Base-by-base conservation (phyloP, 768 basidiomycete genomes). In the Amanita rubescens region DNA sequence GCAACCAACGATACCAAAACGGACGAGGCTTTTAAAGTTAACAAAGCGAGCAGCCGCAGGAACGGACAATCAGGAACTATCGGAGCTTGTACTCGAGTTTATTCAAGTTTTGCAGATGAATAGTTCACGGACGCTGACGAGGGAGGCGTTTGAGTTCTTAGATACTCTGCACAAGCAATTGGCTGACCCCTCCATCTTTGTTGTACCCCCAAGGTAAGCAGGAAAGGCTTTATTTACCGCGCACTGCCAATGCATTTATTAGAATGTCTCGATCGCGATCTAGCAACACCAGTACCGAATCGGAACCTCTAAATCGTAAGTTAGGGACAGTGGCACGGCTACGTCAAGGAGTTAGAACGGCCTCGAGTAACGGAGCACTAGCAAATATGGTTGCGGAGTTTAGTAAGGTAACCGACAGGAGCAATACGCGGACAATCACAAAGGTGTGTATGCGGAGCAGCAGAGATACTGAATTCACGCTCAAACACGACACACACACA, bases 101-200 rank as follows among this genome's bases (percentile, higher is more conserved):
- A 69, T 77, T n/a, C 72, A 72, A 37, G 75, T 81, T 38, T 68
- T 89, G 64, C 76, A 83, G 64, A 77, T 76, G 53, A 84, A 82
- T 62, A 81, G 77, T 42, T 87, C 85, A 54, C 76, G 75, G 59
- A 79, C 77, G 46, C 62, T 86, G 59, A 89, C 82, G 33, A 83
- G 79, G 65, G 85, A 89, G 57, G 87, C 80, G 5, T 86, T 84
- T 60, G 66, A 71, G 20, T 85, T 90, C 66, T 67, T 90, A 51
- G 86, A 88, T 58, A 75, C 79, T 25, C 63, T 90, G 57, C 75
- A 79, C 66, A 85, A 84, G 64, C 86, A 85, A 61, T 75, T 90
- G 41, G 79, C 77, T 34, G 82, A 87, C 63, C 83, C 87, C 32
- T 80, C 81, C 17, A 78, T 80, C 35, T 80, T 78, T 58, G 64